Base-by-base conservation (phyloP, 1,284 basidiomycete species). In the Cryptococcus sp. region DNA sequence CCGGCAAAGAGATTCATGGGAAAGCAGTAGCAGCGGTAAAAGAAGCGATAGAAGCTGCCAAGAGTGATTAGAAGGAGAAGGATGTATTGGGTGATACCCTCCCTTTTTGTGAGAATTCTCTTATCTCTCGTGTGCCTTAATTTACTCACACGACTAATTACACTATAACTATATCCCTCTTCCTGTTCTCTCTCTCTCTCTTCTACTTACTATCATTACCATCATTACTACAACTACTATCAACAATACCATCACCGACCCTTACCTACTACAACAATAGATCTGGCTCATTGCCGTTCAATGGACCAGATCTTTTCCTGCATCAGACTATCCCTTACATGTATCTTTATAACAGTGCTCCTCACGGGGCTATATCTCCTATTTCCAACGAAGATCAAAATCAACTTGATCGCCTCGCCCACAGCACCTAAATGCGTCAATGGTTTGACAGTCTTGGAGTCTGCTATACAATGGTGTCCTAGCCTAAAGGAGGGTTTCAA, bases 1-100 rank as follows among this genome's bases (percentile, higher is more conserved):
- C 79, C 22, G 84, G 84, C 7, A 83, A 80, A 62, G 81, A 80
- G 4, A 78, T 86, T 22, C 88, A 94, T 62, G 69, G 73, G 0
- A 76, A 78, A 50, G 83, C 90, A 2, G 77, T 98, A 23, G 81
- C 82, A 49, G 91, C 90, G 0, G 84, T 97, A 11, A 81, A 84
- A 67, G 77, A 81, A 62, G 86, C 85, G 1, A 75, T 80, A 48
- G 78, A 78, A 42, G 80, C 81, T 57, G 79, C 66, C 46, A 50
- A 37, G 10, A 41, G 39, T 34, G 32, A 34, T 9, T 13, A 41
- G 39, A 10, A 21, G 11, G 11, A 41, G 10, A 41, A 41, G 39
- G 7, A 41, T 13, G 32, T 16, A 34, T 34, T 9, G 16, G 10
- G 32, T 34, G 32, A 9, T 16, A 34, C 32, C 9, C 32, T 9